These are phyloP conservation scores for Vitis hybrid DNA, from an alignment of 177 flowering plant species.

Conservation along the genomic window DNA sequence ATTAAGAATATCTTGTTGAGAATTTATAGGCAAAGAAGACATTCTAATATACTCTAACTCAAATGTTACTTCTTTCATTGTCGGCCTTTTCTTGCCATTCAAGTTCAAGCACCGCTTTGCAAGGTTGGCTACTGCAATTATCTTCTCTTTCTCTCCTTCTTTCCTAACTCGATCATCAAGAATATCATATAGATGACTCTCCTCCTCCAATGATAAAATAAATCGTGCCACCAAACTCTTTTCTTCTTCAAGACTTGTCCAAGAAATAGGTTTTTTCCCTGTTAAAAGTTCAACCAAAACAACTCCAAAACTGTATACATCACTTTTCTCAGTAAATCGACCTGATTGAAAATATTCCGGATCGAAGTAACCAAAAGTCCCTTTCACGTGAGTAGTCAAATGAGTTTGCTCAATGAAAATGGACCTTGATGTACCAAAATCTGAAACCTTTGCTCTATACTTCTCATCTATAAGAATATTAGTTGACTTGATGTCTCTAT, in stretches of 20 bases:
- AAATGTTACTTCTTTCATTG: constrained; percentile 8
- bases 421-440: constrained; percentile 20
- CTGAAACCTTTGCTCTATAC: constrained; percentile 16
- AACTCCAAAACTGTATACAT: constrained; percentile 18
- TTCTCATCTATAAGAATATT: constrained; percentile 21
- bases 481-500: constrained; percentile 22
- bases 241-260: background rate
- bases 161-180: background rate
- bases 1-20: too few relatives aligned
- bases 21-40: too few relatives aligned
- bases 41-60: constrained; percentile 7
- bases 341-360: constrained; percentile 1
- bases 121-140: constrained; percentile 6
- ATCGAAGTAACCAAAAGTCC: constrained; percentile 23
- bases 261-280: background rate
- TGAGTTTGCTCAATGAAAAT: constrained; percentile 17
- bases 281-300: constrained; percentile 19
- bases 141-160: background rate
- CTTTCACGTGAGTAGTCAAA: constrained; percentile 16
- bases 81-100: constrained; percentile 10
- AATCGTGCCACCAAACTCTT: background rate
- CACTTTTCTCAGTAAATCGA: constrained; percentile 3
- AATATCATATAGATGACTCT: constrained; percentile 1
- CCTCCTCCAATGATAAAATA: background rate
- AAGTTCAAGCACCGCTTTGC: constrained; percentile 6